Evolutionary conservation across 345 rosid species (phyloP), one percentile per base, ranked within the genome.

Genomic region (Ceriops tagal): DNA sequence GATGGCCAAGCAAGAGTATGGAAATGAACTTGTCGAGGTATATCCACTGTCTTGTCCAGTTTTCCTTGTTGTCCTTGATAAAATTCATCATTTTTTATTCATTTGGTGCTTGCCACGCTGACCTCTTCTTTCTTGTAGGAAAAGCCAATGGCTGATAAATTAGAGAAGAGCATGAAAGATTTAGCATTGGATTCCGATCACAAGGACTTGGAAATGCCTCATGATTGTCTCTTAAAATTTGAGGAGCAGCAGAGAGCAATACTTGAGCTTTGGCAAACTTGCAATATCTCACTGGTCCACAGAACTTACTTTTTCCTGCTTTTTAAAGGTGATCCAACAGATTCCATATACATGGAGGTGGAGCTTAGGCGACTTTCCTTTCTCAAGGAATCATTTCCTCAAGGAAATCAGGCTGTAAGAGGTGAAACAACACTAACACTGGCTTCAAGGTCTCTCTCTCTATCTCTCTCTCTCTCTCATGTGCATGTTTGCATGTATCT

Each of bases 241-340:
- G 87, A 82, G 78, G 87, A 79, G 72, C 87, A 70, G 77, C 92
- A 81, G 77, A 83, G 77, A 76, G 80, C 79, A 18, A 87, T 92
- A 64, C 71, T 95, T 26, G 96, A 84, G 58, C 91, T 95, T 39
- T 95, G 99, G 99, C 89, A 90, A 70, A 73, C 82, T 70, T 95
- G 99, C 80, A 79, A 88, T 65, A 89, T 86, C 65, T 88, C 97
- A 26, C 67, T 95, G 83, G 82, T 92, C 61, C 96, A 95, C 78
- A 84, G 99, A 77, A 95, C 99, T 6, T 95, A 92, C 72, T 95
- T 95, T 82, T 92, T 85, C 85, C 80, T 95, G 81, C 96, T 95
- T 71, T 90, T 95, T 73, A 88, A 80, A 73, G 99, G 99, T 49
- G 98, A 95, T 65, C 91, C 85, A n/a, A 66, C 85, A 1, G 99